These are phyloP conservation scores for Cercospora canescens DNA, from an alignment of 2,329 filamentous ascomycete genomes.

Conservation along the genomic window DNA sequence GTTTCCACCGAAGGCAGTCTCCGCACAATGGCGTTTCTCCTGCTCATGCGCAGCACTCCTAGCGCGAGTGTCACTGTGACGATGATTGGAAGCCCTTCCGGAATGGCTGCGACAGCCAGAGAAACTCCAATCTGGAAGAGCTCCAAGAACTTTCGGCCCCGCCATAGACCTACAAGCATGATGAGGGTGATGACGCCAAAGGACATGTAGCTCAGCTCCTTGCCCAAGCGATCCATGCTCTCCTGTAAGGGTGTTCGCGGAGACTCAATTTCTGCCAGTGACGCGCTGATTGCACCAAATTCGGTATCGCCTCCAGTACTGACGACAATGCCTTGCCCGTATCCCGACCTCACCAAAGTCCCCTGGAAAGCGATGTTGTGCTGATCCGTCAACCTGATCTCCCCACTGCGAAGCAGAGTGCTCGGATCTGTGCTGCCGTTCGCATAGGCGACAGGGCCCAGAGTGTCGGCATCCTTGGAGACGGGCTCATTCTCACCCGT, in stretches of 20 bases:
- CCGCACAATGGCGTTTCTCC: conserved; percentile 90
- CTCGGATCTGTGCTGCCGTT: conserved; percentile 27
- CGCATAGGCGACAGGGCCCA: conserved; percentile 37
- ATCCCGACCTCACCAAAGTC: conserved; percentile 88
- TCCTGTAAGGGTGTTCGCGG: conserved; percentile 90
- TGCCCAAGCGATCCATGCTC: conserved; percentile 96
- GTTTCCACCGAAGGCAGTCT: conserved; percentile 97
- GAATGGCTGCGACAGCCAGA: conserved; percentile 91
- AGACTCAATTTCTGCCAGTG: conserved; percentile 91
- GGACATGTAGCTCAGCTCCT: conserved; percentile 94
- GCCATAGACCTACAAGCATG: conserved; percentile 83
- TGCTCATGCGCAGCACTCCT: conserved; percentile 95
- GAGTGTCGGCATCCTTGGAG: conserved; percentile 68
- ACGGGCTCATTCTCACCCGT: conserved; percentile 97
- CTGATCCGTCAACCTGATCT: conserved; percentile 69
- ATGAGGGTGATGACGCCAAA: conserved; percentile 94
- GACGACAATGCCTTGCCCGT: conserved; percentile 96
- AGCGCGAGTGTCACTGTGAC: conserved; percentile 95
- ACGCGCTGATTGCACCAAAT: conserved; percentile 94
- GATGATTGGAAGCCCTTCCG: conserved; percentile 94
- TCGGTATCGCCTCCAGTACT: conserved; percentile 91
- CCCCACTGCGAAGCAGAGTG: conserved; percentile 48
- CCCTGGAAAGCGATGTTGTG: conserved; percentile 99
- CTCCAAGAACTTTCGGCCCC: conserved; percentile 85
- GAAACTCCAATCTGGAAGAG: conserved; percentile 98